A percentile compares a stretch with the other conserved stretches of the same genome.
phyloP scores from a whole-genome alignment of 179 eudicot species.

The Patellifolia procumbens region DNA sequence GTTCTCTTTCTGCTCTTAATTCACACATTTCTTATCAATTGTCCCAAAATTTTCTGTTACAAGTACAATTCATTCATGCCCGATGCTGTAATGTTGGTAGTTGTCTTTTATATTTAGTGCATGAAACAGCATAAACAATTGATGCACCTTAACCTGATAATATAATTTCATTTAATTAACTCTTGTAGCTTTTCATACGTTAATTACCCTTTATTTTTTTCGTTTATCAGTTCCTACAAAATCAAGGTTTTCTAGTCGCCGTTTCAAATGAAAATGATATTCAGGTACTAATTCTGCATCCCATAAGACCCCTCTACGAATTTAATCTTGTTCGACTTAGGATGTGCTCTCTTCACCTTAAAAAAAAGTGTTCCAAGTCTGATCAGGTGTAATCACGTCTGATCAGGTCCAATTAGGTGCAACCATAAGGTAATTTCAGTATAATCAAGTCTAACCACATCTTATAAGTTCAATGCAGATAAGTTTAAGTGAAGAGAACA shows the following conservation, averaged over 20 bases:
- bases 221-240: slow-evolving; percentile 73
- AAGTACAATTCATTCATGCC: background rate
- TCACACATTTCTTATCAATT: background rate
- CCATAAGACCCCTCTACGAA: background rate
- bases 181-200: background rate
- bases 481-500: no score
- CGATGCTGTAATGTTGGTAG: background rate
- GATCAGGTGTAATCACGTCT: no score
- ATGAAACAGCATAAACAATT: slow-evolving; percentile 2
- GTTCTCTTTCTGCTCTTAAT: background rate
- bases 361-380: no score
- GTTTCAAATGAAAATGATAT: slow-evolving; percentile 87
- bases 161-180: background rate
- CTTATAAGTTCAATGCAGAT: no score
- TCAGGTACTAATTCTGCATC: slow-evolving; percentile 56
- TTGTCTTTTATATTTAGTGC: background rate
- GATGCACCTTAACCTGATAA: slow-evolving; percentile 1
- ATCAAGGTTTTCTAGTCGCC: slow-evolving; percentile 82
- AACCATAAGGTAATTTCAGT: no score
- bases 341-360: no score
- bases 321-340: background rate
- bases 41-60: background rate
- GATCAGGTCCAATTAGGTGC: no score
- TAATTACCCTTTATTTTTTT: slow-evolving; percentile 7
- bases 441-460: no score